These are phyloP conservation scores for Boletus tomentosulus DNA, from an alignment of 768 basidiomycete genomes.

Conservation along the genomic window DNA sequence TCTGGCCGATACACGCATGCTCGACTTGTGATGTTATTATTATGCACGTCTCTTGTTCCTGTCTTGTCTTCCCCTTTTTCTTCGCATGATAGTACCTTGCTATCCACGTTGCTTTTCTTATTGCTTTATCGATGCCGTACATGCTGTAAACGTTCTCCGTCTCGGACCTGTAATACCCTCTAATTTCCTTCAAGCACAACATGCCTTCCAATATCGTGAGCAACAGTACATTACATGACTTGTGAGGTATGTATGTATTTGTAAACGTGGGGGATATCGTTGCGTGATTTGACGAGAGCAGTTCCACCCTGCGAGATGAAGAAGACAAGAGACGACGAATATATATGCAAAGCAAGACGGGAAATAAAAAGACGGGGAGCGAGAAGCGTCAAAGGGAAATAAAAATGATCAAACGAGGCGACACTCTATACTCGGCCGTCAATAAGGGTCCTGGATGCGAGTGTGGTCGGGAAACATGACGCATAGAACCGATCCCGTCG, in stretches of 20 bases:
- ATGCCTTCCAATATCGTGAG: slow-evolving; percentile 17
- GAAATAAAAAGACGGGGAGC: not conserved
- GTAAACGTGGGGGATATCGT: slow-evolving; percentile 16
- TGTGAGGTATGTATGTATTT: slow-evolving; percentile 20
- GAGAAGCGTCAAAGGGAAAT: slow-evolving; percentile 22
- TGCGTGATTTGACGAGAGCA: slow-evolving; percentile 12
- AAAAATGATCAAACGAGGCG: slow-evolving; percentile 21
- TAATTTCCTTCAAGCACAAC: not conserved
- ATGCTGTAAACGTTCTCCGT: not conserved
- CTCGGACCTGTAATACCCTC: slow-evolving; percentile 9
- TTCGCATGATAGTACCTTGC: not conserved
- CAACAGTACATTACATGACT: slow-evolving; percentile 22
- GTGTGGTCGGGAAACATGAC: not conserved
- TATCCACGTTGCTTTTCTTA: slow-evolving; percentile 5
- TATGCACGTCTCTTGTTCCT: not conserved
- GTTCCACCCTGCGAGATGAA: slow-evolving; percentile 10
- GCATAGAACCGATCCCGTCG: not conserved
- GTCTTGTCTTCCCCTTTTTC: not conserved
- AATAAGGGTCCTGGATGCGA: not conserved
- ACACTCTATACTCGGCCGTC: not conserved
- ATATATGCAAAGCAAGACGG: slow-evolving; percentile 3
- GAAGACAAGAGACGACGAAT: not conserved
- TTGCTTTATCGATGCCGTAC: not conserved
- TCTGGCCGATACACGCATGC: slow-evolving; percentile 30
- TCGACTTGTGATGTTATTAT: slow-evolving; percentile 19